Conservation (phyloP, 352 stramenopile species). For the Phytophthora fragariaefolia region DNA sequence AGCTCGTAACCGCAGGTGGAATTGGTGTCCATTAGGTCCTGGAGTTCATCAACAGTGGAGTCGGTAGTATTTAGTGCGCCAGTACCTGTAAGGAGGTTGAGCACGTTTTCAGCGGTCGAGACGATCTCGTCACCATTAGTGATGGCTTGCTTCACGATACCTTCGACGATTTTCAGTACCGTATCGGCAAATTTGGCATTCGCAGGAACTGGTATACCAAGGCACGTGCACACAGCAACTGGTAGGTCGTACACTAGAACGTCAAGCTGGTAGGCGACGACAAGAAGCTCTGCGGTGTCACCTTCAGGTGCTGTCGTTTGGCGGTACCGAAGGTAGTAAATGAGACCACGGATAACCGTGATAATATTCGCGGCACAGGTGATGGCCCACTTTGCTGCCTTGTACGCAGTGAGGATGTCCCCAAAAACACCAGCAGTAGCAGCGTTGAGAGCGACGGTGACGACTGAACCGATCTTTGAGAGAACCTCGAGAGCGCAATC, state of each 20-base stretch:
- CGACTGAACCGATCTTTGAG: slow-evolving; percentile 36
- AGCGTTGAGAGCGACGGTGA: slow-evolving; percentile 32
- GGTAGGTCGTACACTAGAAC: slow-evolving; percentile 30
- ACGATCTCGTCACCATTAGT: slow-evolving; percentile 36
- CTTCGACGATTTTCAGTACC: slow-evolving; percentile 32
- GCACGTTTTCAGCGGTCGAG: slow-evolving; percentile 31
- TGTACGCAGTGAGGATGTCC: slow-evolving; percentile 28
- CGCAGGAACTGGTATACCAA: slow-evolving; percentile 17
- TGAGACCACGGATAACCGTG: slow-evolving; percentile 24
- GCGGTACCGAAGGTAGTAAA: slow-evolving; percentile 30
- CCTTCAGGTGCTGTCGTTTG: slow-evolving; percentile 30
- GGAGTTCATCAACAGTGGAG: slow-evolving; percentile 32
- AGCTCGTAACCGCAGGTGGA: slow-evolving; percentile 31
- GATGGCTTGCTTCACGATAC: slow-evolving; percentile 36
- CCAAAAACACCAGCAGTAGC: slow-evolving; percentile 34
- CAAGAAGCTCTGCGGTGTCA: slow-evolving; percentile 26
- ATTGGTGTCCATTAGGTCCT: slow-evolving; percentile 29
- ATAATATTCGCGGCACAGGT: slow-evolving; percentile 32
- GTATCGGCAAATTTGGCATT: slow-evolving; percentile 17
- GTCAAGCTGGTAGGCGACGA: slow-evolving; percentile 27
- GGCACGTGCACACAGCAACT: slow-evolving; percentile 26
- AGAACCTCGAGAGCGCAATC: slow-evolving; percentile 32
- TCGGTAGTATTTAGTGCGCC: slow-evolving; percentile 24
- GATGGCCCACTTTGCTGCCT: slow-evolving; percentile 34
- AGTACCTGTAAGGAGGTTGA: slow-evolving; percentile 28